phyloP scores from a whole-genome alignment of 2,329 filamentous ascomycete species.

The Ophiosphaerella herpotricha region DNA sequence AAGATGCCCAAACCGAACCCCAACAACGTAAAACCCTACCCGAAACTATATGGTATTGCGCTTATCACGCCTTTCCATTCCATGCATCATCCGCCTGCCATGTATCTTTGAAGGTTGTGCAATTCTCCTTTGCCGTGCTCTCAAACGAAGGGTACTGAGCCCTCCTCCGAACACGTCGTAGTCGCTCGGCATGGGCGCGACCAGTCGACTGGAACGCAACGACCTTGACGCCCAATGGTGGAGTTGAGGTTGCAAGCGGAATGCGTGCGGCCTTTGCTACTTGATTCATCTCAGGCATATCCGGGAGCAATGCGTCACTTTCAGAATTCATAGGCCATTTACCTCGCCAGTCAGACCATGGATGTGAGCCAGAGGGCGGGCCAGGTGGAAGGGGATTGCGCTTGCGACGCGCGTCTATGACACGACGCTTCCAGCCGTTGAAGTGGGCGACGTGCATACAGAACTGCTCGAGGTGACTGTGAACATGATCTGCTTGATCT shows the following conservation, averaged over 20 bases:
- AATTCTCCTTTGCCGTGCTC: too few relatives aligned
- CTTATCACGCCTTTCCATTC: neutral
- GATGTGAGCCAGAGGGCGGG: constrained; percentile 5
- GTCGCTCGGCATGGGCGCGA: neutral
- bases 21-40: neutral
- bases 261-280: neutral
- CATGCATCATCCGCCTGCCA: neutral
- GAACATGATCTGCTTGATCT: neutral
- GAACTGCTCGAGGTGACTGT: constrained; percentile 4
- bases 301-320: neutral
- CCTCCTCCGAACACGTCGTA: neutral
- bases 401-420: constrained; percentile 3
- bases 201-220: neutral
- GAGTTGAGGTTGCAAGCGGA: neutral
- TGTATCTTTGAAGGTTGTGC: neutral
- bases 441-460: constrained; percentile 5
- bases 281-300: neutral
- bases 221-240: neutral
- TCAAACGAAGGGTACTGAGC: neutral
- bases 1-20: too few relatives aligned
- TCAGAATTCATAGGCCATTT: neutral
- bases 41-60: neutral
- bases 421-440: constrained; percentile 1
- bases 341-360: neutral
- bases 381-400: constrained; percentile 2